Conservation (phyloP, 169 alveolate genomes). For the Plasmodium vivax region DNA sequence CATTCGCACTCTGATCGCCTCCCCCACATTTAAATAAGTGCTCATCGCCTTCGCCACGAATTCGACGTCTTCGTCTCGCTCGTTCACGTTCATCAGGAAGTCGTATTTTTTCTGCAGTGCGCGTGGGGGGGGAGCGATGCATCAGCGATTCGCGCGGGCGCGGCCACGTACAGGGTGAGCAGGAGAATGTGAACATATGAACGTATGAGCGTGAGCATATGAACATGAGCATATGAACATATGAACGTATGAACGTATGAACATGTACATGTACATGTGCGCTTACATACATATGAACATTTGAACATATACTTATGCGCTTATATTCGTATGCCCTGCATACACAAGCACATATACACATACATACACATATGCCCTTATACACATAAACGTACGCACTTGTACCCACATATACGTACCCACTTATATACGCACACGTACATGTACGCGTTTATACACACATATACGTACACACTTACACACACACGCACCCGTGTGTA, state of each 20-base stretch:
- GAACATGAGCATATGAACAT: too few species aligned
- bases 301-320: too few species aligned
- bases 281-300: too few species aligned
- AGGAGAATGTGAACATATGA: too few species aligned
- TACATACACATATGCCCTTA: too few species aligned
- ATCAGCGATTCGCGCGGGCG: not conserved
- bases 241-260: too few species aligned
- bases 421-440: not conserved
- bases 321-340: too few species aligned
- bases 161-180: too few species aligned
- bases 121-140: not conserved
- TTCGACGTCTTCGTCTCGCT: conserved; percentile 19
- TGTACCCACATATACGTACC: not conserved
- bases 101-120: not conserved
- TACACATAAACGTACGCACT: not conserved
- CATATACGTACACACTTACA: not conserved
- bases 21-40: conserved; percentile 3
- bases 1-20: conserved; percentile 19
- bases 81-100: conserved; percentile 24
- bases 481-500: not conserved
- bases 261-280: too few species aligned
- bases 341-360: not conserved
- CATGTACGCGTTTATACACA: too few species aligned
- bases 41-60: not conserved
- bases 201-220: too few species aligned